Percentiles rank a stretch among this genome's conserved stretches.
Conservation (phyloP, 805 yeast species). For the Candida golubevii region DNA sequence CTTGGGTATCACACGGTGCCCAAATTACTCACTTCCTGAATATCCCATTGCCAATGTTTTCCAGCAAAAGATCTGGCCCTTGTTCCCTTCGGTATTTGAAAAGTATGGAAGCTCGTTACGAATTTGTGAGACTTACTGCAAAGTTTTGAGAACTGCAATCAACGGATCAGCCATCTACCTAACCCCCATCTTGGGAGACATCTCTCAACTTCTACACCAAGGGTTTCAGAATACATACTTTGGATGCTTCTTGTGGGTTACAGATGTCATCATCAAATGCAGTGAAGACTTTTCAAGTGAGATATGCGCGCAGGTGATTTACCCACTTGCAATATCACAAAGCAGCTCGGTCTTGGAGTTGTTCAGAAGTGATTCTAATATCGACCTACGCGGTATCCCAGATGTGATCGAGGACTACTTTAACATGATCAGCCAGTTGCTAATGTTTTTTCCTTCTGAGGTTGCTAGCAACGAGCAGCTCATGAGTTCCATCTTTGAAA, state of each 20-base stretch:
- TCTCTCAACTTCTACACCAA: constrained; percentile 61
- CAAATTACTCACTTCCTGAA: constrained; percentile 28
- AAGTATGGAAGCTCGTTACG: constrained; percentile 55
- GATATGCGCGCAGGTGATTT: constrained; percentile 55
- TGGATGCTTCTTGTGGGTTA: constrained; percentile 89
- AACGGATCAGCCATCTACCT: constrained; percentile 58
- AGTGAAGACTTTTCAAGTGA: constrained; percentile 58
- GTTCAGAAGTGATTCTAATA: constrained; percentile 17
- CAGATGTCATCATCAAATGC: constrained; percentile 67
- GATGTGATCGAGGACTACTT: constrained; percentile 85
- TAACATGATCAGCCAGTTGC: constrained; percentile 70
- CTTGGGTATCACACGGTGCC: constrained; percentile 52
- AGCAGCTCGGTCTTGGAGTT: constrained; percentile 52
- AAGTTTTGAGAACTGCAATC: constrained; percentile 61
- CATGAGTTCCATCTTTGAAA: constrained; percentile 50
- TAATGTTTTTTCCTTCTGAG: constrained; percentile 67
- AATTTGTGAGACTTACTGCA: constrained; percentile 72
- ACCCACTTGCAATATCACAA: constrained; percentile 71
- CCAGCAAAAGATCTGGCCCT: constrained; percentile 56
- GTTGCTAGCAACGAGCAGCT: constrained; percentile 44
- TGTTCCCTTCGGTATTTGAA: constrained; percentile 43
- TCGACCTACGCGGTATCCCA: constrained; percentile 41
- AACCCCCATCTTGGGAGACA: constrained; percentile 54
- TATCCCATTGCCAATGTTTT: constrained; percentile 53
- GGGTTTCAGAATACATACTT: constrained; percentile 66